Evolutionary conservation across 148 eudicot species (phyloP), one percentile per base, ranked within the genome.

Genomic region (Persicaria maculosa): DNA sequence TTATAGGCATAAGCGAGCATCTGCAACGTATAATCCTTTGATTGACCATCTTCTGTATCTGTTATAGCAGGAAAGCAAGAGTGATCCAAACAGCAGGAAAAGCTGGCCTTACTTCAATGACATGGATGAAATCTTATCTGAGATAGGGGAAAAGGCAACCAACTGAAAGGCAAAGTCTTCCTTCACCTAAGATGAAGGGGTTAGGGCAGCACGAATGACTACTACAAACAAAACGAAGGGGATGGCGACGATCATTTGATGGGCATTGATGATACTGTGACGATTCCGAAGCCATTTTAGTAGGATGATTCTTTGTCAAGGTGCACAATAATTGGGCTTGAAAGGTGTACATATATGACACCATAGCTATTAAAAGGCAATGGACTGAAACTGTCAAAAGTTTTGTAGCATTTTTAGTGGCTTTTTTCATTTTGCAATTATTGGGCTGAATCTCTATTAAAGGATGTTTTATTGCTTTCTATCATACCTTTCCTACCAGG

Each of bases 21-120:
- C 36, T 31, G 36, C 1, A 1, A n/a, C 40, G 1, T 31, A 31
- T 31, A 1, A 31, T 62, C 40, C 25, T 44, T 31, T 25, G 16
- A 31, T 31, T 75, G 67, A 71, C 50, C 31, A 12, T 45, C 74
- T 52, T 65, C 45, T 80, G 22, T 50, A 75, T 74, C 19, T 79
- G 61, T 43, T 80, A 61, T 68, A 75, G 79, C 97, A 91, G 95
- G 96, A 91, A 83, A 80, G 87, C 83, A 89, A 84, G 86, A 62
- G 67, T 44, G 91, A 86, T 64, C 8, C 65, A 44, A 79, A 83
- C 55, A 79, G 62, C 78, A 80, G 65, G 77, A 79, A 80, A 73
- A 86, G 77, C 75, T 93, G 98, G 98, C 88, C 88, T 53, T 84
- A 91, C 80, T 91, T 75, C 71, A 82, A 83, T 20, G 90, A 83